Evolutionary conservation across 805 yeast species (phyloP), one percentile per base, ranked within the genome.

Genomic region (Yarrowia sp.): DNA sequence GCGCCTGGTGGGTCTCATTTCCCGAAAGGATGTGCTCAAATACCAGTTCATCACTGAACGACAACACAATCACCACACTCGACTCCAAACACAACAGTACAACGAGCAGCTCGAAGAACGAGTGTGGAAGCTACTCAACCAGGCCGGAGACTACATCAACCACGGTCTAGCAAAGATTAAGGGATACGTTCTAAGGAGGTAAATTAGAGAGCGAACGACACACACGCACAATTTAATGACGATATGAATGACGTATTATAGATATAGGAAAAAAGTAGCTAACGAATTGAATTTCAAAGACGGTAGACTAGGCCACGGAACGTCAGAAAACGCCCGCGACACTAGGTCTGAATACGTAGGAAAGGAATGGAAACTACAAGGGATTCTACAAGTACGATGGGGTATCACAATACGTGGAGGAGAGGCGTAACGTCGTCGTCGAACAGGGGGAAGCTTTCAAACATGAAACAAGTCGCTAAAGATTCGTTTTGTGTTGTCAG

Each of bases 21-120:
- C 97, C 0, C 83, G 93, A 68, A 95, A 95, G 73, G 98, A 93
- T 74, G 80, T 94, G 17, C 77, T 93, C 64, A 81, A 87, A 70
- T 91, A 72, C 68, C 76, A 74, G 49, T 70, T 70, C 63, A 63
- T 52, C 50, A 49, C 58, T 14, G 67, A 64, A 33, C 34, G 55
- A 46, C 66, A 61, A 46, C 53, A 61, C 55, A 61, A 61, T 12
- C 66, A 61, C 36, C 42, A 47, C 44, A 61, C 66, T 10, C 53
- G 66, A 10, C 44, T 46, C 17, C 66, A 61, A 14, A 47, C 66
- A 10, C 66, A 61, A 24, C 55, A 61, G 24, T 61, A 46, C 66
- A 61, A 61, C 52, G 55, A 61, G 55, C 66, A 61, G 46, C 66
- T 46, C 13, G 66, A 61, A 10, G 66, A 61, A 17, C 43, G 55